phyloP scores from a whole-genome alignment of 1,139 yeast genomes.

The Kluyveromyces sp. region DNA sequence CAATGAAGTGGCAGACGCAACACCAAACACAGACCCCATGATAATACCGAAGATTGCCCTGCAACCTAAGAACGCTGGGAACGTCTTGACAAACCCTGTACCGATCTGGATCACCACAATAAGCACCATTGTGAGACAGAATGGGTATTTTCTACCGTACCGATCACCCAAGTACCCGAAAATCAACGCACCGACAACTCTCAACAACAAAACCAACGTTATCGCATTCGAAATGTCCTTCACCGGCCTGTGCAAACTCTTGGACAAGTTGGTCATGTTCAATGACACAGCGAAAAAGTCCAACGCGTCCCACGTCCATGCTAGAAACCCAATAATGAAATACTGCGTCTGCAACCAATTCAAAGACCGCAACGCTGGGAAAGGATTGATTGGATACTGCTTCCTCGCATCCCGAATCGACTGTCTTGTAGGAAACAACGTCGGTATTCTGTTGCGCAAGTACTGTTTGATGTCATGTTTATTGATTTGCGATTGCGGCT shows the following conservation, averaged over 20 bases:
- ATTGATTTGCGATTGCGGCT: slow-evolving; percentile 2
- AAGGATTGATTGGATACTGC: slow-evolving; percentile 40
- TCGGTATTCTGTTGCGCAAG: slow-evolving; percentile 35
- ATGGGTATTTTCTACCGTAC: slow-evolving; percentile 70
- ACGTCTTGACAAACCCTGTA: slow-evolving; percentile 62
- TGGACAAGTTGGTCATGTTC: slow-evolving; percentile 50
- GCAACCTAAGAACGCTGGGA: slow-evolving; percentile 59
- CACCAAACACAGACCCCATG: slow-evolving; percentile 67
- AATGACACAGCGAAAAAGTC: slow-evolving; percentile 69
- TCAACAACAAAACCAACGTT: slow-evolving; percentile 68
- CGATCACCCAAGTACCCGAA: slow-evolving; percentile 63
- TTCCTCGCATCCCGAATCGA: slow-evolving; percentile 21
- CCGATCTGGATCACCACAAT: slow-evolving; percentile 60
- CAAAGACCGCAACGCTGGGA: slow-evolving; percentile 43
- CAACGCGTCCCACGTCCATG: slow-evolving; percentile 77
- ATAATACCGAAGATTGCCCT: slow-evolving; percentile 60
- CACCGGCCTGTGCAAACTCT: slow-evolving; percentile 41
- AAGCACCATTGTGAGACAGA: slow-evolving; percentile 43
- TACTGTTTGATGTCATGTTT: slow-evolving; percentile 29
- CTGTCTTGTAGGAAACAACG: slow-evolving; percentile 36
- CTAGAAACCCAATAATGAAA: slow-evolving; percentile 54
- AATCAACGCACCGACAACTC: slow-evolving; percentile 69
- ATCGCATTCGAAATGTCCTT: slow-evolving; percentile 71
- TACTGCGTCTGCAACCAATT: slow-evolving; percentile 51
- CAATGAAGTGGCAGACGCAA: slow-evolving; percentile 58